Conservation (phyloP, 257 asterid species). For the Forsythia viridissima region DNA sequence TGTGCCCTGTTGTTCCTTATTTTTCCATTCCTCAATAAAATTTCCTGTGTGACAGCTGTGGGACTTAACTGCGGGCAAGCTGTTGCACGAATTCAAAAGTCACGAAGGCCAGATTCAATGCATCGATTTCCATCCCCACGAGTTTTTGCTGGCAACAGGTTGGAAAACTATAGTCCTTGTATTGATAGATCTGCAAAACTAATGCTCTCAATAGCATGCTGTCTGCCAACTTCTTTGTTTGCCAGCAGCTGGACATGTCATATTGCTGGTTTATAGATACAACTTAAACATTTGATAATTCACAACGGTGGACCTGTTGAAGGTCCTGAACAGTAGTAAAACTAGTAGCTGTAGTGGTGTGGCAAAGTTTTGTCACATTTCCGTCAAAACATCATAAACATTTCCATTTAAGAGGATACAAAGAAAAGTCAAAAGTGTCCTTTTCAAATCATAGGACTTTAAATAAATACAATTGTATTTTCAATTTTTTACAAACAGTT, state of each 20-base stretch:
- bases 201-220: constrained; percentile 10
- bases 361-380: not conserved
- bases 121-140: constrained; percentile 97
- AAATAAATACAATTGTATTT: not conserved
- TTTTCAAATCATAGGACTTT: not conserved
- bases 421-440: not conserved
- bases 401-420: constrained; percentile 7
- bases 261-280: not conserved
- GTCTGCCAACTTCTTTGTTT: constrained; percentile 21
- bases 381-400: not conserved
- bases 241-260: constrained; percentile 3
- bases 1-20: constrained; percentile 23
- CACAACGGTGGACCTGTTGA: not conserved
- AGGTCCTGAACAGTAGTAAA: constrained; percentile 6
- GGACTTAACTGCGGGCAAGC: constrained; percentile 99
- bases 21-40: constrained; percentile 28
- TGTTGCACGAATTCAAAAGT: constrained; percentile 87
- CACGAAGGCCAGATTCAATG: constrained; percentile 95
- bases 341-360: not conserved
- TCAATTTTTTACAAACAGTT: not conserved
- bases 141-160: constrained; percentile 98
- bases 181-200: constrained; percentile 17
- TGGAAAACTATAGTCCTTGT: constrained; percentile 28
- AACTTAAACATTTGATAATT: constrained; percentile 1
- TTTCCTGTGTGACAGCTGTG: constrained; percentile 66